These are phyloP conservation scores for Candolleomyces efflorescens DNA, from an alignment of 768 basidiomycete genomes.

Conservation along the genomic window DNA sequence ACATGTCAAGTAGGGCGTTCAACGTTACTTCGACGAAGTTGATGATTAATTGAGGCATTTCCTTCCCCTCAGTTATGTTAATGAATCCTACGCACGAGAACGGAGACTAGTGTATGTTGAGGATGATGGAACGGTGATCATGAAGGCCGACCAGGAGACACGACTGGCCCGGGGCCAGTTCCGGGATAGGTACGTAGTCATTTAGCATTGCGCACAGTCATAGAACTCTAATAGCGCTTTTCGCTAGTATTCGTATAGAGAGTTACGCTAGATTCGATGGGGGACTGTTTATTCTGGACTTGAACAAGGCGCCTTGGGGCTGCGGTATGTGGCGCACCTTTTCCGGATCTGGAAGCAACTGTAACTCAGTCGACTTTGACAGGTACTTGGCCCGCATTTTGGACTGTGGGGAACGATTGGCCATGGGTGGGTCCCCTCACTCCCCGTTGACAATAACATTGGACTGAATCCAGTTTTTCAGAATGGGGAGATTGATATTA, in stretches of 20 bases:
- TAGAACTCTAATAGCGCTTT: background rate
- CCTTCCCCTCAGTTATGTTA: conserved; percentile 51
- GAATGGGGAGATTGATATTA: conserved; percentile 80
- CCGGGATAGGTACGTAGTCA: conserved; percentile 50
- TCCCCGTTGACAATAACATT: background rate
- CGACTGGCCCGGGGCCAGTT: conserved; percentile 47
- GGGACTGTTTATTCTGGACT: conserved; percentile 80
- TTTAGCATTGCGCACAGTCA: background rate
- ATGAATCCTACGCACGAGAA: conserved; percentile 47
- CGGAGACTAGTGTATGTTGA: conserved; percentile 53
- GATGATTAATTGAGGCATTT: background rate
- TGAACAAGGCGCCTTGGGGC: conserved; percentile 83
- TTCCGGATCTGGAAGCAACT: background rate
- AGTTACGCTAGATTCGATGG: conserved; percentile 60
- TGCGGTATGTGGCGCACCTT: conserved; percentile 52
- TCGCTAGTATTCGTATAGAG: conserved; percentile 67
- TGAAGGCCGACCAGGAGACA: conserved; percentile 73
- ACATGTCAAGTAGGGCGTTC: conserved; percentile 54
- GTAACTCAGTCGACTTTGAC: conserved; percentile 3
- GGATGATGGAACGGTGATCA: conserved; percentile 57
- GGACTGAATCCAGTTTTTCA: conserved; percentile 23
- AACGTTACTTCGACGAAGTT: background rate
- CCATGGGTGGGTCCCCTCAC: conserved; percentile 46
- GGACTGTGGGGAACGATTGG: conserved; percentile 67
- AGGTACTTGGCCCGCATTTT: conserved; percentile 88